phyloP scores from a whole-genome alignment of 2,329 filamentous ascomycete species.

The Colletotrichum melonis region DNA sequence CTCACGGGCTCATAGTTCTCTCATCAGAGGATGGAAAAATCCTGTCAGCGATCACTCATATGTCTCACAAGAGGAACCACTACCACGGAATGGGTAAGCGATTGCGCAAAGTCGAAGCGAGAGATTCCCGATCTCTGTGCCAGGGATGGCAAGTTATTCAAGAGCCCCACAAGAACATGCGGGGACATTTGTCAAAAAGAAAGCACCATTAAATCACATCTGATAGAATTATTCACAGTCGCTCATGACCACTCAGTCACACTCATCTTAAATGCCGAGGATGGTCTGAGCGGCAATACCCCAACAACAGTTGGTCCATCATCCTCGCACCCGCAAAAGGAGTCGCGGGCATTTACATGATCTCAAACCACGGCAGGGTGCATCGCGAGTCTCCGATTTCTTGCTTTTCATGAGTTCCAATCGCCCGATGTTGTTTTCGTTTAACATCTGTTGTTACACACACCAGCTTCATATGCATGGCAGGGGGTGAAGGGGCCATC shows the following conservation, averaged over 20 bases:
- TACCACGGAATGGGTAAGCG: slow-evolving; percentile 32
- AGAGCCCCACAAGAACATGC: slow-evolving; percentile 23
- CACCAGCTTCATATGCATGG: background rate
- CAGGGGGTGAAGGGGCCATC: background rate
- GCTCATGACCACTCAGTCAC: background rate
- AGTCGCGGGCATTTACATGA: background rate
- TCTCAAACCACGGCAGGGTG: background rate
- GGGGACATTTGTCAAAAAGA: slow-evolving; percentile 16
- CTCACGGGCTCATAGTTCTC: background rate
- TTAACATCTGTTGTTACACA: slow-evolving; percentile 11
- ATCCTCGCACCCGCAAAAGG: background rate
- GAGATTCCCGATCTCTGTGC: slow-evolving; percentile 15
- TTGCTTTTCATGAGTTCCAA: slow-evolving; percentile 18
- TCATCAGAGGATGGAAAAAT: slow-evolving; percentile 1
- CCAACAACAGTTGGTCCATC: background rate
- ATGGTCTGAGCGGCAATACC: background rate
- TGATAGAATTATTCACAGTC: background rate
- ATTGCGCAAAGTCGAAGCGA: slow-evolving; percentile 13
- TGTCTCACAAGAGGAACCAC: slow-evolving; percentile 23
- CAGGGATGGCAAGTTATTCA: slow-evolving; percentile 4
- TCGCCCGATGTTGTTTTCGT: slow-evolving; percentile 9
- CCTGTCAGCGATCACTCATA: slow-evolving; percentile 5
- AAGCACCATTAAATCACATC: slow-evolving; percentile 11
- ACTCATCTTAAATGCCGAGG: background rate
- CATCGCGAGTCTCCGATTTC: background rate